phyloP scores from a whole-genome alignment of 805 yeast species.

The Blastobotrys americana region DNA sequence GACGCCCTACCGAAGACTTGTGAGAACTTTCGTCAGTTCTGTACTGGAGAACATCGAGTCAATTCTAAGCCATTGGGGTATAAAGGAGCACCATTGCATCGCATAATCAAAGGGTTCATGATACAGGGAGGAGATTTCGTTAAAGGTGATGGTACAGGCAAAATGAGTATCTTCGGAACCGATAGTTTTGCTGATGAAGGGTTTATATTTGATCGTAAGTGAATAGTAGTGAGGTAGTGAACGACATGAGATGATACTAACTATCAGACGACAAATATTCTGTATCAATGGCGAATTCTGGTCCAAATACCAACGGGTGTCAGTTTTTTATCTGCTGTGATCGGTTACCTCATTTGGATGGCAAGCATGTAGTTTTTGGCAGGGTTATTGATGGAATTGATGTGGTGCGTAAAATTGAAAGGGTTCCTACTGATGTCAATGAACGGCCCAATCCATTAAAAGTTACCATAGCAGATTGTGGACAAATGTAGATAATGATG shows the following conservation, averaged over 20 bases:
- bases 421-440: slow-evolving; percentile 27
- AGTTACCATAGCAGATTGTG: slow-evolving; percentile 31
- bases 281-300: slow-evolving; percentile 56
- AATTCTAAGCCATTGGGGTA: slow-evolving; percentile 39
- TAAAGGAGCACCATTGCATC: slow-evolving; percentile 34
- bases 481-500: slow-evolving; percentile 28
- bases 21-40: slow-evolving; percentile 47
- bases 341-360: slow-evolving; percentile 35
- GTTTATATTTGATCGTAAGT: slow-evolving; percentile 30
- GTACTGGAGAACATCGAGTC: slow-evolving; percentile 42
- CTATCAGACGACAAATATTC: slow-evolving; percentile 35
- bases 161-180: slow-evolving; percentile 36
- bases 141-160: slow-evolving; percentile 40
- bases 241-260: no score
- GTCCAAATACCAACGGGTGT: slow-evolving; percentile 55
- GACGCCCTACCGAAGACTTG: slow-evolving; percentile 38
- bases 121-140: slow-evolving; percentile 45
- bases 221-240: neutral
- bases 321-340: slow-evolving; percentile 45
- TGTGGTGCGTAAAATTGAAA: slow-evolving; percentile 24
- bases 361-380: slow-evolving; percentile 46
- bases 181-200: slow-evolving; percentile 40
- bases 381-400: slow-evolving; percentile 38
- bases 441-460: slow-evolving; percentile 27
- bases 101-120: slow-evolving; percentile 40